These are phyloP conservation scores for Hydnum rufescens DNA, from an alignment of 768 basidiomycete species.

Conservation along the genomic window DNA sequence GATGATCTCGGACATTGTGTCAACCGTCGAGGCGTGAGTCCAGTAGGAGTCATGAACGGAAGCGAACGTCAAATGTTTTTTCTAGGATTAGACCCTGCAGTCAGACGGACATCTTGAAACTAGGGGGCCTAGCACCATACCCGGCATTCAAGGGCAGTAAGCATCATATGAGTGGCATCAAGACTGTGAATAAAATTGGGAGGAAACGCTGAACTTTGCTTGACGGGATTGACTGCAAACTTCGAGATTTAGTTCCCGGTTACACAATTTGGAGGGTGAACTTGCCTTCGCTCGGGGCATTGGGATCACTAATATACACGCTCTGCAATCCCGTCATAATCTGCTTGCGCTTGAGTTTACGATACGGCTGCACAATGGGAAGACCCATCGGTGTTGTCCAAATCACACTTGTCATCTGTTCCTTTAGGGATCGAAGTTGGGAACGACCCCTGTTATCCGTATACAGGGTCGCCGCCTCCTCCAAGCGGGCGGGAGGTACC, in stretches of 20 bases:
- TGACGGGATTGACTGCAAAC: slow-evolving; percentile 53
- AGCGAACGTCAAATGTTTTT: slow-evolving; percentile 63
- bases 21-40: slow-evolving; percentile 80
- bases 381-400: slow-evolving; percentile 95
- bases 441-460: slow-evolving; percentile 12
- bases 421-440: slow-evolving; percentile 35
- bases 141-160: slow-evolving; percentile 78
- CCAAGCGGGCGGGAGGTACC: slow-evolving; percentile 50
- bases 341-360: slow-evolving; percentile 64
- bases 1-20: slow-evolving; percentile 75
- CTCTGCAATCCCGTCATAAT: slow-evolving; percentile 60
- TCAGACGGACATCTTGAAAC: not conserved
- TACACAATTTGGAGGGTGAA: slow-evolving; percentile 3
- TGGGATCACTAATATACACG: slow-evolving; percentile 79
- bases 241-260: slow-evolving; percentile 1
- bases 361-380: slow-evolving; percentile 91
- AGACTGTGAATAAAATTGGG: slow-evolving; percentile 97
- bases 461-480: slow-evolving; percentile 20
- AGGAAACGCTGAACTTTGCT: slow-evolving; percentile 94
- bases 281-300: slow-evolving; percentile 44
- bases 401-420: slow-evolving; percentile 87
- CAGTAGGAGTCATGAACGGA: slow-evolving; percentile 99
- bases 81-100: slow-evolving; percentile 22
- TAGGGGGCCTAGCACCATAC: slow-evolving; percentile 25
- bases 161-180: slow-evolving; percentile 97